Percentiles rank a stretch among this genome's conserved stretches.
These are phyloP conservation scores for Rhynchosporium graminicola DNA, from an alignment of 2,329 filamentous ascomycete species.

Conservation along the genomic window DNA sequence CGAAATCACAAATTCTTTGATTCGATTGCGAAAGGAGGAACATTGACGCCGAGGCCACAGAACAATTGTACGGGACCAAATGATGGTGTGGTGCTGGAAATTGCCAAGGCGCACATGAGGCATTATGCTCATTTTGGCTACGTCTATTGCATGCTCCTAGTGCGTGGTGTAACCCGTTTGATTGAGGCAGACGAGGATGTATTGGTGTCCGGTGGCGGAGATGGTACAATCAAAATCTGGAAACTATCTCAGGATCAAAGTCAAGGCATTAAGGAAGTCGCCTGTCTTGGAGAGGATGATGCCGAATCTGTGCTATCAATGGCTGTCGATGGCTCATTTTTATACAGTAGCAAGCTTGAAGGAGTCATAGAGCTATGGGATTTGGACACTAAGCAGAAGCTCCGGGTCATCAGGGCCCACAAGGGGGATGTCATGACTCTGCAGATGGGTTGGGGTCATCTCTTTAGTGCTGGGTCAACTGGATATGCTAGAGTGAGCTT, in stretches of 20 bases:
- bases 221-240: slow-evolving; percentile 96
- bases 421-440: slow-evolving; percentile 83
- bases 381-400: slow-evolving; percentile 85
- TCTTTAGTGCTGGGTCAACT: slow-evolving; percentile 87
- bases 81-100: slow-evolving; percentile 72
- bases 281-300: slow-evolving; percentile 61
- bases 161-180: slow-evolving; percentile 66
- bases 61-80: slow-evolving; percentile 47
- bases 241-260: slow-evolving; percentile 57
- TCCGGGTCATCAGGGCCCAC: slow-evolving; percentile 82
- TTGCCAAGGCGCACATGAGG: slow-evolving; percentile 75
- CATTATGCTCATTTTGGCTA: slow-evolving; percentile 96
- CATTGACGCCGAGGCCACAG: slow-evolving; percentile 69
- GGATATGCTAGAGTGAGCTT: slow-evolving; percentile 76
- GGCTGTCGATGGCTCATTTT: slow-evolving; percentile 83
- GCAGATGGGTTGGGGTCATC: slow-evolving; percentile 78
- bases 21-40: slow-evolving; percentile 81
- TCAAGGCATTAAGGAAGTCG: slow-evolving; percentile 69
- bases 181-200: slow-evolving; percentile 76
- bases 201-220: slow-evolving; percentile 86
- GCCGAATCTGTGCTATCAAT: slow-evolving; percentile 72
- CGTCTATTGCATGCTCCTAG: slow-evolving; percentile 92
- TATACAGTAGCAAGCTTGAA: slow-evolving; percentile 86
- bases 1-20: slow-evolving; percentile 91
- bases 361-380: slow-evolving; percentile 97